Percentiles rank a stretch among this genome's conserved stretches.
Evolutionary conservation across 768 basidiomycete genomes (phyloP).

Genomic region (Lenzites betulinus): DNA sequence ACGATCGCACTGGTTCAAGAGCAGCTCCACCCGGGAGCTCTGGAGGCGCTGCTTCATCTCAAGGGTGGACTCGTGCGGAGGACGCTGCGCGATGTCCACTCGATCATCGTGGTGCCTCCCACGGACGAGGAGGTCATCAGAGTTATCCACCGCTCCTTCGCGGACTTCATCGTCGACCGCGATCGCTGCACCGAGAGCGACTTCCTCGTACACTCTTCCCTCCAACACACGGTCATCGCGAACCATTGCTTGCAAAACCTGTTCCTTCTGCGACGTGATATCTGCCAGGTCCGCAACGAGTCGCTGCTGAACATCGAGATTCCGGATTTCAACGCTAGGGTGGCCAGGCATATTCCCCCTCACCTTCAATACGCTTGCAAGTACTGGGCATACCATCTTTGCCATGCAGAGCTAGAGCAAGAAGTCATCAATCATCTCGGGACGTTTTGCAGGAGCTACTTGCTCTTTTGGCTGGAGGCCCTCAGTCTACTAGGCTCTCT

Average conservation of each 20-base stretch:
- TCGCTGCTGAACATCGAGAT: slow-evolving; percentile 8
- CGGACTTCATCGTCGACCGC: slow-evolving; percentile 22
- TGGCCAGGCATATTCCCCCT: slow-evolving; percentile 12
- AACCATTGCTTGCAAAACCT: neutral
- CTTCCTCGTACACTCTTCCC: slow-evolving; percentile 6
- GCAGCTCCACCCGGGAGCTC: neutral
- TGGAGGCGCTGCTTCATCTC: neutral
- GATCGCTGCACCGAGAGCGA: slow-evolving; percentile 17
- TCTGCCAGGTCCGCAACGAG: slow-evolving; percentile 2
- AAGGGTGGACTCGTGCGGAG: neutral
- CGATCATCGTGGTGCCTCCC: slow-evolving; percentile 19
- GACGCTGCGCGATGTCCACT: slow-evolving; percentile 19
- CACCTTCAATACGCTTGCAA: slow-evolving; percentile 27
- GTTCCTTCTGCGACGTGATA: neutral
- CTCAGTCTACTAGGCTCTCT: slow-evolving; percentile 11
- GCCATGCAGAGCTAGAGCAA: neutral
- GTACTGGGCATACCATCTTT: slow-evolving; percentile 27
- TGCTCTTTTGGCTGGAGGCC: slow-evolving; percentile 29
- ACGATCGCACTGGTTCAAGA: neutral
- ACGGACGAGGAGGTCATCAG: slow-evolving; percentile 13
- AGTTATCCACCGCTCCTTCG: slow-evolving; percentile 25
- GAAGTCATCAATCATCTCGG: neutral
- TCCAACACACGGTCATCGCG: slow-evolving; percentile 1
- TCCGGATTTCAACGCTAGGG: neutral
- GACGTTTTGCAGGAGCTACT: slow-evolving; percentile 17